Base-by-base conservation (phyloP, 345 rosid genomes). In the Eucalyptus microcorys region DNA sequence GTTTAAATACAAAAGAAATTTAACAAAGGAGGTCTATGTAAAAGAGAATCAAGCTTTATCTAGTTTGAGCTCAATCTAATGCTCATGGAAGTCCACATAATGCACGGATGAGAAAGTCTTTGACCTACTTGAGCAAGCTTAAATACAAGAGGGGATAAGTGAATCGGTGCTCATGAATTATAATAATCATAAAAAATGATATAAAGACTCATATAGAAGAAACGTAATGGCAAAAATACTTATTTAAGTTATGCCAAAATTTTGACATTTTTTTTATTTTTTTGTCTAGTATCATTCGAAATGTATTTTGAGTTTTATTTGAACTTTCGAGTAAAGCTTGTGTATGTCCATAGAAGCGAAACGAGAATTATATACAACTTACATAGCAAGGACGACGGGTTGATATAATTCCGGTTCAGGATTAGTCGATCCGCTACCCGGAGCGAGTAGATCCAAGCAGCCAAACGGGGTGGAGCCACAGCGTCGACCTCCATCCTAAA, bases 101-200 rank as follows among this genome's bases (percentile, higher is more conserved):
- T 0, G 3, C 71, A 64, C 0, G 3, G 19, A 0, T 0, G 71
- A n/a, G 5, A 64, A 64, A 64, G 37, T 64, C 19, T 64, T 64
- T 1, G 10, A 64, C 71, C 37, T 7, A 64, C 66, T 64, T 64
- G 37, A 64, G 37, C 19, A 64, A 64, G 0, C 10, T 7, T 7
- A 5, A 64, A 14, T 19, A 3, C 5, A 15, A 14, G 7, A 64
- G 37, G 8, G 1, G 24, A 52, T 52, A 7, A 52, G 24, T 52
- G 57, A 52, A 52, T 52, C 0, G 1, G 6, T 24, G 6, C 14
- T 3, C 14, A 9, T 55, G 3, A 22, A 55, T 55, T 19, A 50
- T 50, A 50, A 50, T 50, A 50, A 50, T 1, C 55, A 17, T 50
- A 16, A 7, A 50, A 3, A 50, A 50, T 50, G 15, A 48, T 12